Conservation (phyloP, 2,329 filamentous ascomycete genomes). For the Colletotrichum costaricense region DNA sequence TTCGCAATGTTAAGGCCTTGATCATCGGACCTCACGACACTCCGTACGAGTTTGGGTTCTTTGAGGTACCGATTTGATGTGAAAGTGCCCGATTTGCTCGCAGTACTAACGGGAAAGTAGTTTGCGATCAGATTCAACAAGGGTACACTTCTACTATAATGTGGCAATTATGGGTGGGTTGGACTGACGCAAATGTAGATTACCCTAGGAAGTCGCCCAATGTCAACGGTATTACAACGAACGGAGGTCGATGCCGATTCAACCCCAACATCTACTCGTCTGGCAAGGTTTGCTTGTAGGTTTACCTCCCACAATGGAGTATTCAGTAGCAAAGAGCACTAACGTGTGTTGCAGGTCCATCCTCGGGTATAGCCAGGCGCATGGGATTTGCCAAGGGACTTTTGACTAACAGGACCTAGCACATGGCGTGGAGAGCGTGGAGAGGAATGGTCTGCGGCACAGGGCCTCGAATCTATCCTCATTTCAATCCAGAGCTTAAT, state of each 20-base stretch:
- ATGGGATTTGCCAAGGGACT: constrained; percentile 2
- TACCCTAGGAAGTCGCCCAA: constrained; percentile 79
- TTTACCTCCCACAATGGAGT: constrained; percentile 36
- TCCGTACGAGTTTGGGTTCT: constrained; percentile 97
- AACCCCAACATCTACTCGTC: constrained; percentile 96
- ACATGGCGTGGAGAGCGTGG: constrained; percentile 93
- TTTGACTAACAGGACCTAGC: constrained; percentile 57
- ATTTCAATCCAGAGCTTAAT: constrained; percentile 97
- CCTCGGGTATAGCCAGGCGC: constrained; percentile 71
- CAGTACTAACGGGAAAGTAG: constrained; percentile 56
- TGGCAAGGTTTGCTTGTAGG: constrained; percentile 92
- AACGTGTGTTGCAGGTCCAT: constrained; percentile 72
- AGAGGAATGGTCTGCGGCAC: constrained; percentile 96
- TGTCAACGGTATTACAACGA: constrained; percentile 83
- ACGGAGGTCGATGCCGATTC: constrained; percentile 88
- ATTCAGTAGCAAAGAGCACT: not conserved
- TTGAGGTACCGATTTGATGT: constrained; percentile 72
- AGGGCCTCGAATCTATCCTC: constrained; percentile 92
- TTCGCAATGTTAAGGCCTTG: constrained; percentile 86
- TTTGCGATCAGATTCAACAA: constrained; percentile 82
- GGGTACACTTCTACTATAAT: constrained; percentile 58
- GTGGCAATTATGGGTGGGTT: not conserved
- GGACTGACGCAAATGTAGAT: constrained; percentile 62
- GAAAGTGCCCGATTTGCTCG: not conserved
- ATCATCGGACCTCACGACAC: constrained; percentile 95